Conservation (phyloP, 345 rosid genomes). For the Rubroshorea leprosula region DNA sequence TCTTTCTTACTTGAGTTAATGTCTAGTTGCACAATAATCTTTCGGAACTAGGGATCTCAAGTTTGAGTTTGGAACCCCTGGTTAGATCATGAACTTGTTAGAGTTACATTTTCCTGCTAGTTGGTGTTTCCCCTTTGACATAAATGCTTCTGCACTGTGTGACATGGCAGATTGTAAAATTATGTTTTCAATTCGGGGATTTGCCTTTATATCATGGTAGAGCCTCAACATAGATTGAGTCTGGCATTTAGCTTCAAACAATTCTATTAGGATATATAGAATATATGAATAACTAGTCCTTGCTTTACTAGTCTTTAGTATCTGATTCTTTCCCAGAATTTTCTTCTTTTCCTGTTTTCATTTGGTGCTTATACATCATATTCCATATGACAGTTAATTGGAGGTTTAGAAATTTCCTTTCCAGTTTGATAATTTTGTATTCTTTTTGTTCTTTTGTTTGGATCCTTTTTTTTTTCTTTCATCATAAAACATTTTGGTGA, state of each 20-base stretch:
- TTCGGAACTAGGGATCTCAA: background rate
- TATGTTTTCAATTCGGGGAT: background rate
- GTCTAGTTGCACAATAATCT: background rate
- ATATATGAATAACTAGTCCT: background rate
- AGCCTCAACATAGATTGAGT: background rate
- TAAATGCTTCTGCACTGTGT: background rate
- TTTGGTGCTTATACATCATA: background rate
- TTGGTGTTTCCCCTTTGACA: background rate
- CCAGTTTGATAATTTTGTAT: background rate
- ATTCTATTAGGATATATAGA: background rate
- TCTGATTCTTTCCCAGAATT: background rate
- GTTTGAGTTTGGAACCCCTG: background rate
- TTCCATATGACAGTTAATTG: background rate
- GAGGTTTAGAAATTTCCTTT: background rate
- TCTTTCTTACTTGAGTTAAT: conserved; percentile 1
- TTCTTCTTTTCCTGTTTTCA: background rate
- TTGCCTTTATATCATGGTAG: background rate
- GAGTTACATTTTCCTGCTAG: background rate
- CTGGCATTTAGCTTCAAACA: background rate
- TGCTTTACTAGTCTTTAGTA: background rate
- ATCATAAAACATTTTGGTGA: background rate
- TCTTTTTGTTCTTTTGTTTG: background rate
- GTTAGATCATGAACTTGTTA: background rate
- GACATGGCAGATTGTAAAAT: background rate
- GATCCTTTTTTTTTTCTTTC: background rate